Evolutionary conservation across 352 stramenopile species (phyloP), one percentile per base, ranked within the genome.

Genomic region (Pilasporangium apinafurcum): DNA sequence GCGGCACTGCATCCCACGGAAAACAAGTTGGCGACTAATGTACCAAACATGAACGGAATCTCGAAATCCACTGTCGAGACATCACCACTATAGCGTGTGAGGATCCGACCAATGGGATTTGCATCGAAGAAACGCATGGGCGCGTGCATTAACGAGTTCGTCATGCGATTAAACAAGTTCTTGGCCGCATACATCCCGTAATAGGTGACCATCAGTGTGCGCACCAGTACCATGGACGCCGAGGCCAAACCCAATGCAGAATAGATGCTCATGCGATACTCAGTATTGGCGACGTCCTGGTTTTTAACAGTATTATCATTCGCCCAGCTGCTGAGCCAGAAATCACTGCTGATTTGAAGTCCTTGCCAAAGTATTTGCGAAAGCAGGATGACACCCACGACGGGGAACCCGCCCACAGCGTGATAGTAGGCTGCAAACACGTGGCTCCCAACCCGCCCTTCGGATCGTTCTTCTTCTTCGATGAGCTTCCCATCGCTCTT

Each of bases 81-180:
- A 53, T 97, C 91, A 5, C 79, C 79, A 3, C 68, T 68, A 64
- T 97, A 98, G 4, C 92, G 68, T 21, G 93, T 96, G 2, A 98
- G 32, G 41, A 98, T 95, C 7, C 86, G 68, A 1, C 86, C 88
- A 2, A 91, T 67, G 4, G 89, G 91, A 38, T 95, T 97, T 2
- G 82, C 85, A 56, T 98, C 90, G 62, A 97, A 98, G 55, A 97
- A 98, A 6, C 73, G 51, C 48, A 97, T 81, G 3, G 91, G 88
- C 14, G 92, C 92, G 26, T 77, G 53, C 20, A 98, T 66, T 8
- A 97, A 72, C 33, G 79, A 82, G 8, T 72, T 56, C 13, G 87
- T 95, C 49, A 97, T 74, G n/a, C 79, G 48, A 31, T 97, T 62
- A 48, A 98, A 95, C 26, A 98, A 62, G 28, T 63, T 64, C 24